These are phyloP conservation scores for Exutisphaerella laricina DNA, from an alignment of 2,329 filamentous ascomycete genomes.

Conservation along the genomic window DNA sequence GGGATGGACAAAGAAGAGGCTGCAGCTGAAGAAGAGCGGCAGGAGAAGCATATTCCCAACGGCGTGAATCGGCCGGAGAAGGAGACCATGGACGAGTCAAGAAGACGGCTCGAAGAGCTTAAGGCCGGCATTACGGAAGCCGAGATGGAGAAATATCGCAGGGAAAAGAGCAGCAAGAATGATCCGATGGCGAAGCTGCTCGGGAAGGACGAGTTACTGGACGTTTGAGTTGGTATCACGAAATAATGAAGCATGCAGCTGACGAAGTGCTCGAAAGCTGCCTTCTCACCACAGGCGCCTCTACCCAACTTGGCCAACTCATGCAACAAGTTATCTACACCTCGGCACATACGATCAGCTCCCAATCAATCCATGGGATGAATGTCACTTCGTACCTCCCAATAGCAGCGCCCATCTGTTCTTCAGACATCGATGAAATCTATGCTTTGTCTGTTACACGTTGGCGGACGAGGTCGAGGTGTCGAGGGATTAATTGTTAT, in stretches of 20 bases:
- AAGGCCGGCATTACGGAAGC: constrained; percentile 71
- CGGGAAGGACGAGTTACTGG: constrained; percentile 63
- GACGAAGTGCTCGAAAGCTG: background rate
- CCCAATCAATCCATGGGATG: too few species aligned
- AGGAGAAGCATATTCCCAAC: constrained; percentile 41
- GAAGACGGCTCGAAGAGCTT: constrained; percentile 74
- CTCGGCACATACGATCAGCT: too few species aligned
- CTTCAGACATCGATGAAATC: too few species aligned
- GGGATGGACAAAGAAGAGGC: constrained; percentile 38
- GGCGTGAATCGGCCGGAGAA: constrained; percentile 39
- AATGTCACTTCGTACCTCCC: too few species aligned
- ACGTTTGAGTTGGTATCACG: constrained; percentile 21
- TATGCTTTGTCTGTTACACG: too few species aligned
- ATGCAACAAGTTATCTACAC: too few species aligned
- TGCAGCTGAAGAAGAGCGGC: constrained; percentile 39
- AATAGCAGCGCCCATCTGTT: too few species aligned
- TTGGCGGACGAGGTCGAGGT: too few species aligned
- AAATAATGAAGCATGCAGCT: too few species aligned
- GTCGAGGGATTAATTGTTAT: too few species aligned
- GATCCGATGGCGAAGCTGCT: constrained; percentile 85
- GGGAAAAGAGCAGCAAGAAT: constrained; percentile 64
- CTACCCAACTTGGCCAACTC: too few species aligned
- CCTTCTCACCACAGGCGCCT: background rate
- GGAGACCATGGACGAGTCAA: constrained; percentile 46
- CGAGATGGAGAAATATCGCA: constrained; percentile 79